Percentiles rank a stretch among this genome's conserved stretches.
phyloP scores from a whole-genome alignment of 2,329 filamentous ascomycete species.

The Ramularia endophylla region DNA sequence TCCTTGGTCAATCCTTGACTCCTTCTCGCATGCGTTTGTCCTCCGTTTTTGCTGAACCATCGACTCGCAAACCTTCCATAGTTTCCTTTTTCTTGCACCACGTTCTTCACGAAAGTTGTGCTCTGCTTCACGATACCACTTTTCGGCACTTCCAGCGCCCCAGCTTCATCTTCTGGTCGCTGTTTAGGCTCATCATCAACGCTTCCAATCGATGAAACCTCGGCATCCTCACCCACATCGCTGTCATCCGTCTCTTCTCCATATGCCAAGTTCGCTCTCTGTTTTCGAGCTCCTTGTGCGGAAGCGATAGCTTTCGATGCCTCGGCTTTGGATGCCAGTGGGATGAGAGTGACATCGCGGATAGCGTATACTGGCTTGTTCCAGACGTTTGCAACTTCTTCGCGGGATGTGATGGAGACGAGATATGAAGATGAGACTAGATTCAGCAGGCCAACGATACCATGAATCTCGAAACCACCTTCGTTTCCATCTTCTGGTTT shows the following conservation, averaged over 20 bases:
- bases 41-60: slow-evolving; percentile 85
- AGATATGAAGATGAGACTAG: slow-evolving; percentile 78
- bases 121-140: slow-evolving; percentile 30
- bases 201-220: slow-evolving; percentile 22
- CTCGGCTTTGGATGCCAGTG: slow-evolving; percentile 68
- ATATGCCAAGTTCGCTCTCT: slow-evolving; percentile 12
- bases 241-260: slow-evolving; percentile 27
- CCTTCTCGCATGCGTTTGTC: slow-evolving; percentile 65
- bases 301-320: slow-evolving; percentile 65
- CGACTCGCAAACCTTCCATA: slow-evolving; percentile 85
- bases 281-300: slow-evolving; percentile 40
- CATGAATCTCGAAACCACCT: slow-evolving; percentile 41
- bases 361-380: slow-evolving; percentile 80
- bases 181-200: slow-evolving; percentile 21
- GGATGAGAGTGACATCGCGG: slow-evolving; percentile 85
- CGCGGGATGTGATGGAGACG: slow-evolving; percentile 75
- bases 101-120: slow-evolving; percentile 79
- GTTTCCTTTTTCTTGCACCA: slow-evolving; percentile 72
- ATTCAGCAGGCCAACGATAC: slow-evolving; percentile 66
- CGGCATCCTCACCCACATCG: slow-evolving; percentile 24
- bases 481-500: slow-evolving; percentile 32
- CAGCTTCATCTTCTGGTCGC: slow-evolving; percentile 16
- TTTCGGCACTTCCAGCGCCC: slow-evolving; percentile 29
- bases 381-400: slow-evolving; percentile 82
- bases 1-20: slow-evolving; percentile 51